These are phyloP conservation scores for Kurtzmaniella natalensis DNA, from an alignment of 1,139 yeast species.

Conservation along the genomic window DNA sequence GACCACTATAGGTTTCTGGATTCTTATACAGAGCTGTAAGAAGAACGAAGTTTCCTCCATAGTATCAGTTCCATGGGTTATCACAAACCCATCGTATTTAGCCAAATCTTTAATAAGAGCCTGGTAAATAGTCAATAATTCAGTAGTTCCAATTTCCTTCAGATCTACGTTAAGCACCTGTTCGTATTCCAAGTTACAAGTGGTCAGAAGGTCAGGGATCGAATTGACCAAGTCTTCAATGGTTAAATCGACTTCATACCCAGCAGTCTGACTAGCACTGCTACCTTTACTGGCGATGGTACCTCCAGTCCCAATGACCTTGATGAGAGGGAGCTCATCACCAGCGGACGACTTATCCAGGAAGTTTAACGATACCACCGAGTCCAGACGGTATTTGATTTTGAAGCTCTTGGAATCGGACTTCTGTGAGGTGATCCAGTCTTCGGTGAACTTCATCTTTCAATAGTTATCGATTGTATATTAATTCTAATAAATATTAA, in stretches of 20 bases:
- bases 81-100: slow-evolving; percentile 53
- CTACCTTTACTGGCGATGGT: slow-evolving; percentile 67
- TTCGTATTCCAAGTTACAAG: slow-evolving; percentile 45
- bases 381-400: slow-evolving; percentile 20
- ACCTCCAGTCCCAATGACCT: slow-evolving; percentile 70
- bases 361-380: slow-evolving; percentile 12
- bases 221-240: slow-evolving; percentile 55
- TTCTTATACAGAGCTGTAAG: slow-evolving; percentile 53
- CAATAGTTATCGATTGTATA: too few relatives aligned
- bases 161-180: slow-evolving; percentile 65
- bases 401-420: too few relatives aligned
- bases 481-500: too few relatives aligned
- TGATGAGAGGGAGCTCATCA: slow-evolving; percentile 36
- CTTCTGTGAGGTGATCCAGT: too few relatives aligned
- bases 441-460: too few relatives aligned
- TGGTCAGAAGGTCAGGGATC: slow-evolving; percentile 56
- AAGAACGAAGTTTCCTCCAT: slow-evolving; percentile 70
- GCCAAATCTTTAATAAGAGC: slow-evolving; percentile 42
- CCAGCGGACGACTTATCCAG: slow-evolving; percentile 13
- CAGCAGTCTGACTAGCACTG: slow-evolving; percentile 57
- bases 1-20: slow-evolving; percentile 58
- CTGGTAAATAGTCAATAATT: slow-evolving; percentile 30
- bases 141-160: slow-evolving; percentile 50
- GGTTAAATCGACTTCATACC: slow-evolving; percentile 62
- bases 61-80: slow-evolving; percentile 73